phyloP scores from a whole-genome alignment of 2,329 filamentous ascomycete genomes.

The Talaromyces piceae region DNA sequence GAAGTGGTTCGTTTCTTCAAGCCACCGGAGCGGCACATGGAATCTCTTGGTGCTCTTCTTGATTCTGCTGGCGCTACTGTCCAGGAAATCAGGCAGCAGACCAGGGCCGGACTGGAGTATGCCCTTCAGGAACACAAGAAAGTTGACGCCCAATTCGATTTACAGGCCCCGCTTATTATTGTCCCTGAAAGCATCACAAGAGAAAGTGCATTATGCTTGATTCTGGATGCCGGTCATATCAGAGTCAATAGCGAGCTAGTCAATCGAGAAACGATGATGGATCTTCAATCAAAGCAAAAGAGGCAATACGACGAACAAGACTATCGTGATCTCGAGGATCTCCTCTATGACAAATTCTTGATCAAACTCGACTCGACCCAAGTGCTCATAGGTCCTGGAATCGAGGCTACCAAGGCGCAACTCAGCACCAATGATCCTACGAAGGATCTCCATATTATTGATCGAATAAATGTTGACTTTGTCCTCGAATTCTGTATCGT shows the following conservation, averaged over 20 bases:
- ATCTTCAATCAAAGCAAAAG: conserved; percentile 85
- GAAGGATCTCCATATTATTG: conserved; percentile 78
- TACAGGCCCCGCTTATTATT: conserved; percentile 93
- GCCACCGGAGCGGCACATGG: conserved; percentile 94
- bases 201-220: conserved; percentile 74
- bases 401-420: conserved; percentile 81
- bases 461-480: conserved; percentile 96
- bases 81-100: conserved; percentile 90
- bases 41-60: conserved; percentile 92
- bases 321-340: conserved; percentile 73
- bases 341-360: conserved; percentile 97
- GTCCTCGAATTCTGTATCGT: conserved; percentile 92
- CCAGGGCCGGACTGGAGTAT: conserved; percentile 89
- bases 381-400: conserved; percentile 86
- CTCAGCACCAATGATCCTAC: conserved; percentile 60
- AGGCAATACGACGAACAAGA: conserved; percentile 84
- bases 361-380: conserved; percentile 92
- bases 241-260: conserved; percentile 91
- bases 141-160: conserved; percentile 88
- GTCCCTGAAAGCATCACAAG: conserved; percentile 86
- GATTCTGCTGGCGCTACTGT: conserved; percentile 93
- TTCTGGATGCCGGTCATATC: conserved; percentile 92
- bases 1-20: conserved; percentile 93
- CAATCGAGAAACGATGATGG: conserved; percentile 78
- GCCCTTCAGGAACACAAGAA: conserved; percentile 97